phyloP scores from a whole-genome alignment of 257 asterid species.

The Cinchona pubescens region DNA sequence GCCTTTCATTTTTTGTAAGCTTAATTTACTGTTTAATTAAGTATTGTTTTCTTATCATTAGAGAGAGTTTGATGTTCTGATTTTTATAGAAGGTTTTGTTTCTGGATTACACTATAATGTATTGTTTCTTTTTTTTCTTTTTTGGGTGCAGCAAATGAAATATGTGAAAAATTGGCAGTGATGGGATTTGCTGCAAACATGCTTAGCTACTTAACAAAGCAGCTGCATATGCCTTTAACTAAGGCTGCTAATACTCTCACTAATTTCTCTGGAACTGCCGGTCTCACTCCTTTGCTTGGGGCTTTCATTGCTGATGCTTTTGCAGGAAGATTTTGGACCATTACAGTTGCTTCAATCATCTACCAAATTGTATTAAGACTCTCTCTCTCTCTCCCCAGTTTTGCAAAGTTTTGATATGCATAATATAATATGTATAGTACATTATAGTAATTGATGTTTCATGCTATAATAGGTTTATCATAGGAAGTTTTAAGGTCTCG shows the following conservation, averaged over 20 bases:
- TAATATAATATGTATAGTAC: too few relatives aligned
- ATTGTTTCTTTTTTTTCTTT: neutral
- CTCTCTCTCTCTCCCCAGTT: slow-evolving; percentile 7
- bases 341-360: slow-evolving; percentile 64
- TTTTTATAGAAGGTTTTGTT: neutral
- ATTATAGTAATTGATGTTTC: too few relatives aligned
- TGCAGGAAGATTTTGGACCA: slow-evolving; percentile 87
- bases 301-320: slow-evolving; percentile 76
- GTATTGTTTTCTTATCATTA: neutral
- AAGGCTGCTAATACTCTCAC: slow-evolving; percentile 87
- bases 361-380: slow-evolving; percentile 63
- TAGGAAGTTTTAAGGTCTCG: too few relatives aligned
- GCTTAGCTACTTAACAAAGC: slow-evolving; percentile 67
- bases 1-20: slow-evolving; percentile 90
- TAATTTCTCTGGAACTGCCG: slow-evolving; percentile 76
- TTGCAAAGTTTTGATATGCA: neutral
- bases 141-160: slow-evolving; percentile 63
- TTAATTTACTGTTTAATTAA: neutral
- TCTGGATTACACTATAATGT: neutral
- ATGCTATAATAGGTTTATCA: too few relatives aligned
- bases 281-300: slow-evolving; percentile 76
- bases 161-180: slow-evolving; percentile 85
- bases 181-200: slow-evolving; percentile 76
- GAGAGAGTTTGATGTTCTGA: neutral
- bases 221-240: slow-evolving; percentile 69